Evolutionary conservation across 169 alveolate genomes (phyloP).

Genomic region (Plasmodium relictum): DNA sequence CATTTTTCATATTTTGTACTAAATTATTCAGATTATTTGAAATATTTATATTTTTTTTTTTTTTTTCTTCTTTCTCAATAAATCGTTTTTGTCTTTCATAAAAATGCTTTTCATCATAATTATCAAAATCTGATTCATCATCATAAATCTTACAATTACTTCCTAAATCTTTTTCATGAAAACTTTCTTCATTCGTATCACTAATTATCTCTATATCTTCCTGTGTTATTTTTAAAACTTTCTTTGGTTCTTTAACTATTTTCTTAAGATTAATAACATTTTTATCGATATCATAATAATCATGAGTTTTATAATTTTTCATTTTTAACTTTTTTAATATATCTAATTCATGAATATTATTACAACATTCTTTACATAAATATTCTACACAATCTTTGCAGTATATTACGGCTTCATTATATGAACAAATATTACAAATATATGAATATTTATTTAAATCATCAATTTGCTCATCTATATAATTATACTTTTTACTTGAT

Average conservation of each 20-base stretch:
- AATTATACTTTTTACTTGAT: conserved; percentile 35
- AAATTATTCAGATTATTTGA: conserved; percentile 40
- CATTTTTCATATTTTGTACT: conserved; percentile 73
- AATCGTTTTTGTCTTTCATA: conserved; percentile 42
- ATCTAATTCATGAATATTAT: conserved; percentile 43
- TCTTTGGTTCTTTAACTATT: conserved; percentile 59
- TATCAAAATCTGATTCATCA: conserved; percentile 67
- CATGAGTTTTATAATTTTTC: conserved; percentile 23
- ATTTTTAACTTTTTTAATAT: conserved; percentile 15
- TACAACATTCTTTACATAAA: conserved; percentile 56
- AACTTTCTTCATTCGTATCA: conserved; percentile 53
- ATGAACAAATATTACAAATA: conserved; percentile 70
- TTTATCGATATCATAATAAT: conserved; percentile 64
- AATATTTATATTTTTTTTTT: conserved; percentile 22
- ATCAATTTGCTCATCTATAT: conserved; percentile 46
- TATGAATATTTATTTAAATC: conserved; percentile 58
- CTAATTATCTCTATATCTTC: conserved; percentile 41
- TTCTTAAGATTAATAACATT: conserved; percentile 37
- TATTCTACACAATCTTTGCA: conserved; percentile 77
- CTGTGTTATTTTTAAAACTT: conserved; percentile 28
- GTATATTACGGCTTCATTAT: conserved; percentile 59
- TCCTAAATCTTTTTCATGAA: background rate
- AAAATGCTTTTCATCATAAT: conserved; percentile 63
- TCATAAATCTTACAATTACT: conserved; percentile 36
- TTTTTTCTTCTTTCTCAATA: conserved; percentile 42